These are phyloP conservation scores for Kalaharituber pfeilii DNA, from an alignment of 2,329 filamentous ascomycete species.

Conservation along the genomic window DNA sequence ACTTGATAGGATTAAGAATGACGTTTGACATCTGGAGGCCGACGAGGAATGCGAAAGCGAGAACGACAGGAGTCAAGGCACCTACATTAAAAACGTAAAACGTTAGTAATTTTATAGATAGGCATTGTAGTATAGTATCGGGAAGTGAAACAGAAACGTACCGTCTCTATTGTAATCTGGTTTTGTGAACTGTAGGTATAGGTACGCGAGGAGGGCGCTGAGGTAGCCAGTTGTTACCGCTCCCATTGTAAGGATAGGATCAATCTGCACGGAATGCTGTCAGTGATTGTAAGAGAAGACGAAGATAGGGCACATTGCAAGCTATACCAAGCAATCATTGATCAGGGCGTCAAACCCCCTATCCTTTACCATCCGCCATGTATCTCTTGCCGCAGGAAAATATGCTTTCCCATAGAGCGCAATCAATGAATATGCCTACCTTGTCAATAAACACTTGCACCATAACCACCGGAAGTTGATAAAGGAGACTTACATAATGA, in stretches of 20 bases:
- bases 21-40: constrained; percentile 79
- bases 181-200: constrained; percentile 72
- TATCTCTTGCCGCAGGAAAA: constrained; percentile 70
- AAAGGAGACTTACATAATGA: constrained; percentile 12
- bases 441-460: neutral
- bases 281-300: neutral
- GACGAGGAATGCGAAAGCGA: constrained; percentile 76
- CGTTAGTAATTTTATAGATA: neutral
- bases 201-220: constrained; percentile 62
- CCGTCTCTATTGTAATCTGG: constrained; percentile 55
- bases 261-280: constrained; percentile 27
- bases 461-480: neutral
- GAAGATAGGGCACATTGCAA: neutral
- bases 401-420: constrained; percentile 84
- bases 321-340: constrained; percentile 53
- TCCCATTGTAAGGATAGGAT: constrained; percentile 49
- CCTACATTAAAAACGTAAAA: constrained; percentile 21
- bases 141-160: neutral
- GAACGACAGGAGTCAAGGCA: constrained; percentile 54
- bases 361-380: constrained; percentile 78
- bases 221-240: constrained; percentile 69
- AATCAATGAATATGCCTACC: constrained; percentile 83
- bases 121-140: too few relatives aligned
- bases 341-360: constrained; percentile 79
- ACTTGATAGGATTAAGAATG: constrained; percentile 73